Conservation (phyloP, 106 monocot species). For the Iris macrosiphon region DNA sequence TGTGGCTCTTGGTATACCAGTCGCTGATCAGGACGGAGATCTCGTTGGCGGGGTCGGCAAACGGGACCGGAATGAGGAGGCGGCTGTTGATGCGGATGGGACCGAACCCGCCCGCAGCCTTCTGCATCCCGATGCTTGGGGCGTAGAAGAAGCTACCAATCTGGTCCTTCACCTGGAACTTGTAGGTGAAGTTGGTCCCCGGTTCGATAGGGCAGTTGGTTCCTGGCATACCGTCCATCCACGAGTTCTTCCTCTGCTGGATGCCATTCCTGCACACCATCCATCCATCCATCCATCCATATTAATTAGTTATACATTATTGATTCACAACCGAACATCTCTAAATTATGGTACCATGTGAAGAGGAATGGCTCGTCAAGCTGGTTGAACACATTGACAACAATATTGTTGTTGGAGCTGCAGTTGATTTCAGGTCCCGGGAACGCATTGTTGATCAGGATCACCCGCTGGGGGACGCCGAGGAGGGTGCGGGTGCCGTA, state of each 20-base stretch:
- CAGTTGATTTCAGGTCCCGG: constrained; percentile 41
- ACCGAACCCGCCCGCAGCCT: constrained; percentile 55
- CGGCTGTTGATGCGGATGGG: constrained; percentile 58
- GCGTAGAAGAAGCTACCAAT: constrained; percentile 60
- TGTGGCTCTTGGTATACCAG: constrained; percentile 52
- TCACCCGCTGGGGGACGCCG: constrained; percentile 25
- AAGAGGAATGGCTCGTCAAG: constrained; percentile 25
- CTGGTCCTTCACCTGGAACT: constrained; percentile 72
- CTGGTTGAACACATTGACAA: constrained; percentile 22
- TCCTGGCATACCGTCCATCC: constrained; percentile 51
- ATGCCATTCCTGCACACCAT: constrained; percentile 45
- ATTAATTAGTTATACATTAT: too few species aligned
- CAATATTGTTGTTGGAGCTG: constrained; percentile 29
- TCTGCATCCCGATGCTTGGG: constrained; percentile 49
- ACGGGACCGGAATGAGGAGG: constrained; percentile 51
- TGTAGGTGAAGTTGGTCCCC: constrained; percentile 48
- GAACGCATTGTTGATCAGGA: constrained; percentile 36
- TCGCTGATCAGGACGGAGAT: constrained; percentile 47
- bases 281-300: too few species aligned
- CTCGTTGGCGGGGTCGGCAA: constrained; percentile 39
- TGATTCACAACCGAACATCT: too few species aligned
- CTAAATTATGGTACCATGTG: constrained; percentile 3
- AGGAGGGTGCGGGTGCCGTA: constrained; percentile 24
- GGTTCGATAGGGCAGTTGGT: constrained; percentile 41
- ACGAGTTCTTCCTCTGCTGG: constrained; percentile 67